phyloP scores from a whole-genome alignment of 2,329 filamentous ascomycete species.

The Beauveria australis region DNA sequence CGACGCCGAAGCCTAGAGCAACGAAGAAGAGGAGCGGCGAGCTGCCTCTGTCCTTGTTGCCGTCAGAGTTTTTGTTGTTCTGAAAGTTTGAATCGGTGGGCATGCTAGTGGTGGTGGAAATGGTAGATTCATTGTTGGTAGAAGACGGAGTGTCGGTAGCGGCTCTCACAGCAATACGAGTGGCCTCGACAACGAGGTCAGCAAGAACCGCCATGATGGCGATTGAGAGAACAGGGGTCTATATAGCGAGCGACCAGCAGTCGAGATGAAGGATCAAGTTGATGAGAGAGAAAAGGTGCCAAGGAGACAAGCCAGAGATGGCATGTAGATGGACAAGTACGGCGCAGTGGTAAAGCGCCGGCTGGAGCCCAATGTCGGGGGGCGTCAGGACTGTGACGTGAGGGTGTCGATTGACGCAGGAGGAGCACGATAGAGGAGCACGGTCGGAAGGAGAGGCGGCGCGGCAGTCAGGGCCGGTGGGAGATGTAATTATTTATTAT shows the following conservation, averaged over 20 bases:
- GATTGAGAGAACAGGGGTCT: constrained; percentile 6
- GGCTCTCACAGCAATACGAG: constrained; percentile 19
- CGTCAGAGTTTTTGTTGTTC: constrained; percentile 12
- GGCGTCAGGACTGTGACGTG: neutral
- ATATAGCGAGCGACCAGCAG: neutral
- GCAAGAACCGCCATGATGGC: constrained; percentile 20
- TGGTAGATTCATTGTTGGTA: constrained; percentile 12
- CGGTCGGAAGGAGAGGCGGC: constrained; percentile 10
- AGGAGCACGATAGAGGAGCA: constrained; percentile 13
- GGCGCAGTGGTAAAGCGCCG: neutral
- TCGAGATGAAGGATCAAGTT: neutral
- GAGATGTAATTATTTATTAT: neutral
- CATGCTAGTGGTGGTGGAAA: constrained; percentile 8
- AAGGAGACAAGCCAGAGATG: neutral
- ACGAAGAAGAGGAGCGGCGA: constrained; percentile 68
- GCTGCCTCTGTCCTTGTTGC: constrained; percentile 23
- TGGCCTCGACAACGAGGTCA: constrained; percentile 19
- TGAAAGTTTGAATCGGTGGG: constrained; percentile 16
- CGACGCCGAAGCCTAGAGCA: constrained; percentile 90
- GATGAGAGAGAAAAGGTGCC: neutral
- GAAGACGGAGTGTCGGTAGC: constrained; percentile 17
- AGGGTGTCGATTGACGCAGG: constrained; percentile 4
- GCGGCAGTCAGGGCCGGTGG: neutral
- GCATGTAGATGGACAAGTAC: neutral
- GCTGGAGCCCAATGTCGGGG: neutral